Evolutionary conservation across 2,329 filamentous ascomycete genomes (phyloP), one percentile per base, ranked within the genome.

Genomic region (Fusarium sp.): DNA sequence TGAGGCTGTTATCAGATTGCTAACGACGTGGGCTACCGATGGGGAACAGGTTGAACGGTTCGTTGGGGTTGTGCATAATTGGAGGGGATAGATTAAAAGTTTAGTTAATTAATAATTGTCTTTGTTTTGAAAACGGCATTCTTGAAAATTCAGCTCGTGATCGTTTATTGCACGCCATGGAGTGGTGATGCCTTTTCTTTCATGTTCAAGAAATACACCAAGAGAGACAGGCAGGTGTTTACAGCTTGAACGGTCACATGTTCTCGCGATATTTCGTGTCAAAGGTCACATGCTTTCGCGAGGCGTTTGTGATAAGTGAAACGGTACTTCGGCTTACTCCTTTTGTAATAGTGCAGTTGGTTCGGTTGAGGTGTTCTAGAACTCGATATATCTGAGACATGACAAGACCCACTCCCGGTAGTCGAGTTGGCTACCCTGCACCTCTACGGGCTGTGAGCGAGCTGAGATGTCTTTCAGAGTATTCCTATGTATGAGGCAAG

Each of bases 21-120:
- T 86, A 28, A 86, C 84, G 3, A 85, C 83, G 1, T 86, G 84
- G 84, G 84, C 84, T 11, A 86, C 84, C 6, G 81, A 84, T 16
- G 68, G 68, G 5, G 62, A 72, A 18, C 78, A 84, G 74, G 76
- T 86, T 14, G 80, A 84, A 23, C 76, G 71, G 23, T 82, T 82
- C 30, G 71, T 72, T 48, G 54, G 28, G 14, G 30, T 72, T 20
- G 67, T 72, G 12, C 59, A 72, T 23, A 21, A n/a, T n/a, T 74
- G 72, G 72, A 45, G 9, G 4, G 43, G 8, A 23, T 49, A 58
- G 30, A 41, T 3, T 1, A 49, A 62, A 63, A 63, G 12, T 34
- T 45, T 5, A 8, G 5, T n/a, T 48, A 18, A 27, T 11, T 46
- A 46, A 55, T 55, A 32, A 21, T 30, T 37, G 10, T 9, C n/a